phyloP scores from a whole-genome alignment of 2,329 filamentous ascomycete species.

The Thielaviopsis euricoi region DNA sequence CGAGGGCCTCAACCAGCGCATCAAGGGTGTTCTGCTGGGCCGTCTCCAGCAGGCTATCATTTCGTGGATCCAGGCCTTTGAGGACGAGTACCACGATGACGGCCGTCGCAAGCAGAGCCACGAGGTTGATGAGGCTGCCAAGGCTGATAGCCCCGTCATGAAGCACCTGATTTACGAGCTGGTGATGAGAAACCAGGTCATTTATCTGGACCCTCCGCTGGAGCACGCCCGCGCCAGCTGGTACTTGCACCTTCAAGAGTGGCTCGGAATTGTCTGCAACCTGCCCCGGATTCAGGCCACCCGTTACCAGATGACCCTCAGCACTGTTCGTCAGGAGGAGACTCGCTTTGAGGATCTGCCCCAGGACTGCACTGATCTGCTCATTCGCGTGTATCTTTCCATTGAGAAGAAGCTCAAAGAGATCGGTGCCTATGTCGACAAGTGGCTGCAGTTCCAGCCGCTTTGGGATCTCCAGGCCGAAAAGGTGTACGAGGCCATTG shows the following conservation, averaged over 20 bases:
- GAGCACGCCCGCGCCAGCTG: conserved; percentile 86
- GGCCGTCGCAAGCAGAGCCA: conserved; percentile 34
- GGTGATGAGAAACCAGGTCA: conserved; percentile 94
- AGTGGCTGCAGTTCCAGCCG: conserved; percentile 97
- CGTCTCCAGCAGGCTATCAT: conserved; percentile 72
- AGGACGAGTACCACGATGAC: conserved; percentile 39
- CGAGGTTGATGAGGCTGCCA: conserved; percentile 26
- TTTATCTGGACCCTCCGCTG: conserved; percentile 86
- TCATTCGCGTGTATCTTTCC: conserved; percentile 65
- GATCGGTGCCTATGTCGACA: conserved; percentile 77
- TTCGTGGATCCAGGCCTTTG: conserved; percentile 76
- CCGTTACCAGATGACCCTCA: conserved; percentile 77
- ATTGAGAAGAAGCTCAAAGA: conserved; percentile 70
- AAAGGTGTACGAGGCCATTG: conserved; percentile 81
- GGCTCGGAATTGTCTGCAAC: conserved; percentile 85
- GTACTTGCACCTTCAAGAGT: conserved; percentile 82
- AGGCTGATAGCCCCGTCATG: conserved; percentile 45
- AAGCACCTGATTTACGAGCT: conserved; percentile 73
- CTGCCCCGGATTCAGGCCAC: conserved; percentile 88
- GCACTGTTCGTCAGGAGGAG: conserved; percentile 47
- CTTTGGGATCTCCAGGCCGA: conserved; percentile 95
- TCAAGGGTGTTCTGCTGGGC: conserved; percentile 63
- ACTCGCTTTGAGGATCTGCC: conserved; percentile 72
- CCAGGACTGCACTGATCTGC: conserved; percentile 60
- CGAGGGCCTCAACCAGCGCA: conserved; percentile 65